These are phyloP conservation scores for Persicaria tinctoria DNA, from an alignment of 148 eudicot genomes.

Conservation along the genomic window DNA sequence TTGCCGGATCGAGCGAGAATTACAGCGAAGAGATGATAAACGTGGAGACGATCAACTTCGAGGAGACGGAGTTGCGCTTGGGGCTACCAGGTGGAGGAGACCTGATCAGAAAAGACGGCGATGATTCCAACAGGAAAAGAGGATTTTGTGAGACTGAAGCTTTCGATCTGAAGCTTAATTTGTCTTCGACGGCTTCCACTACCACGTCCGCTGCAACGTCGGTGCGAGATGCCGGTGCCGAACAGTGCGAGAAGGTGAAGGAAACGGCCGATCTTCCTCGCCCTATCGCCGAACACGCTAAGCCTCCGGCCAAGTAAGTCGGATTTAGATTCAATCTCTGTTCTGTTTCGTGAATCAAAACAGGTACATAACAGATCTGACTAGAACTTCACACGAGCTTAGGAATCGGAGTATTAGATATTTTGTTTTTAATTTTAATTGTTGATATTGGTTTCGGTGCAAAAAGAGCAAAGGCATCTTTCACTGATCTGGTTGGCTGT, in stretches of 20 bases:
- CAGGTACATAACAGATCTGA: too few relatives aligned
- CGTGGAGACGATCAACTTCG: not conserved
- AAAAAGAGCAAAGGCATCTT: constrained; percentile 21
- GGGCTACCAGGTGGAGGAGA: not conserved
- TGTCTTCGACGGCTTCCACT: constrained; percentile 19
- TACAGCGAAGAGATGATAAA: not conserved
- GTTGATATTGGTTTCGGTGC: too few relatives aligned
- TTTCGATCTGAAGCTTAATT: constrained; percentile 38
- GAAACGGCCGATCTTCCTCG: constrained; percentile 13
- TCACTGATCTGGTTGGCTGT: constrained; percentile 20
- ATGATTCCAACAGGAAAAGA: constrained; percentile 11
- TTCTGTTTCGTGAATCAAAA: not conserved
- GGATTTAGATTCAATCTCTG: not conserved
- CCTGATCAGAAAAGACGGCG: not conserved
- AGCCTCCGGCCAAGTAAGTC: constrained; percentile 46
- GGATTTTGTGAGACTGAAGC: constrained; percentile 33
- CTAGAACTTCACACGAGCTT: too few relatives aligned
- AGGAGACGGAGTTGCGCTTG: constrained; percentile 2
- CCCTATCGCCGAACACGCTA: constrained; percentile 20
- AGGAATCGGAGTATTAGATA: too few relatives aligned
- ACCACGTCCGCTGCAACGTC: not conserved
- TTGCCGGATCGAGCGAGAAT: not conserved
- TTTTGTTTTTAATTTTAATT: too few relatives aligned
- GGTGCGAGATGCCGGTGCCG: not conserved
- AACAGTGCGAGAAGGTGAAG: constrained; percentile 14